phyloP scores from a whole-genome alignment of 2,329 filamentous ascomycete genomes.

The Aspergillus oerlinghausenensis region DNA sequence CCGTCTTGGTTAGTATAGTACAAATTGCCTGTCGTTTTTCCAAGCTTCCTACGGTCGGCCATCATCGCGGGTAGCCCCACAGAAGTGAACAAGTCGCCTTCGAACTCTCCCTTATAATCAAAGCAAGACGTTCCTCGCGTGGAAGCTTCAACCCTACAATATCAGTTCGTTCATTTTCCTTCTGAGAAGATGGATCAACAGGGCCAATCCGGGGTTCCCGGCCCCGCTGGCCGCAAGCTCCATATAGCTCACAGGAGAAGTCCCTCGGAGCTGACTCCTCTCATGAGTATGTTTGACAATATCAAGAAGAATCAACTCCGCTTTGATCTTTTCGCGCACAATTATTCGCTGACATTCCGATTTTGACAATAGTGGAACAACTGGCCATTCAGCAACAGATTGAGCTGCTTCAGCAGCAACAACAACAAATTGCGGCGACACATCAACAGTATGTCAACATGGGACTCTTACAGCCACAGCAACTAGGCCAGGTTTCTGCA shows the following conservation, averaged over 20 bases:
- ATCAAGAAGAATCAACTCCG: not conserved
- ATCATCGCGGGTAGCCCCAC: conserved; percentile 21
- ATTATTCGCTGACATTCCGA: conserved; percentile 13
- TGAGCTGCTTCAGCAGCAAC: conserved; percentile 92
- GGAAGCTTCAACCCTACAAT: not conserved
- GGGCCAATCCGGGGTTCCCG: conserved; percentile 53
- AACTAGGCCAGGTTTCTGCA: conserved; percentile 66
- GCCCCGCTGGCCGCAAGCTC: conserved; percentile 80
- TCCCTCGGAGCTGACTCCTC: conserved; percentile 91
- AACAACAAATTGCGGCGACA: conserved; percentile 93
- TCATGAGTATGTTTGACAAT: conserved; percentile 76
- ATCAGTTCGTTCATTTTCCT: conserved; percentile 14
- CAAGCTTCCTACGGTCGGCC: conserved; percentile 22
- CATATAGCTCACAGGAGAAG: conserved; percentile 97
- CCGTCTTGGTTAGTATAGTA: conserved; percentile 2
- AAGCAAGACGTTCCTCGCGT: conserved; percentile 9
- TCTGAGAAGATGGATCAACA: conserved; percentile 59
- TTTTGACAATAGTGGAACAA: conserved; percentile 71
- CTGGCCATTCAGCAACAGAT: conserved; percentile 97
- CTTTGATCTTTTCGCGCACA: conserved; percentile 40
- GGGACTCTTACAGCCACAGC: conserved; percentile 85
- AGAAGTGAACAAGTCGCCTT: conserved; percentile 22
- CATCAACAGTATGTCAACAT: conserved; percentile 98
- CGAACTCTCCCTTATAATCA: conserved; percentile 22
- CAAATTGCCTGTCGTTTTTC: conserved; percentile 21